Percentiles rank a stretch among this genome's conserved stretches.
Evolutionary conservation across 2,329 filamentous ascomycete species (phyloP).

Genomic region (Berkeleyomyces rouxiae): DNA sequence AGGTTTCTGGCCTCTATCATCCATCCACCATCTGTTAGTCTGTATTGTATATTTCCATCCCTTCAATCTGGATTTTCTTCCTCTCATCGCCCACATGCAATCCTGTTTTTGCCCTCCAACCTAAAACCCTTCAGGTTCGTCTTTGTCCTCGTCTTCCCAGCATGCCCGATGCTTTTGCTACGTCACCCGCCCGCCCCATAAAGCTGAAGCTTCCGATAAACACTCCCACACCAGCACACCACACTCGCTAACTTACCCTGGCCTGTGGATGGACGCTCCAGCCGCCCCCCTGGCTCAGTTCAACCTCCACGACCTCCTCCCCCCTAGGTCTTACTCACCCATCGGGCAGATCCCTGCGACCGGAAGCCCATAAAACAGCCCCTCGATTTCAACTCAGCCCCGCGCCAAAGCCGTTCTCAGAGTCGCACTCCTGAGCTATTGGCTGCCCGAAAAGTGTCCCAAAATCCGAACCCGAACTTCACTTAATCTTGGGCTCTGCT

Average conservation of each 20-base stretch:
- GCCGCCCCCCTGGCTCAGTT: neutral
- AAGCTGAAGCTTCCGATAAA: neutral
- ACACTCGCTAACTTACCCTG: slow-evolving; percentile 3
- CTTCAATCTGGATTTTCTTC: neutral
- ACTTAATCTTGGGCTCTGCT: slow-evolving; percentile 7
- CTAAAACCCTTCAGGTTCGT: neutral
- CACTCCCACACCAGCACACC: neutral
- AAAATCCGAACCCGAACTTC: neutral
- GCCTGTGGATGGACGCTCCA: neutral
- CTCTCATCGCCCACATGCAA: neutral
- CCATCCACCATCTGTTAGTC: neutral
- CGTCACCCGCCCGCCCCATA: neutral
- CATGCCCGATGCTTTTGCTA: neutral
- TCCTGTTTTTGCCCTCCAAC: neutral
- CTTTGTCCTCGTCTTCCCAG: neutral
- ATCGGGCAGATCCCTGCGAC: neutral
- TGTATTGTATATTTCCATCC: neutral
- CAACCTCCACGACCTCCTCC: neutral
- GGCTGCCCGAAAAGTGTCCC: neutral
- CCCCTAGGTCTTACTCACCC: neutral
- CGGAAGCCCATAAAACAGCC: slow-evolving; percentile 11
- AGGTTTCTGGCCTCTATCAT: too few relatives aligned
- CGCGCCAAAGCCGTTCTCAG: slow-evolving; percentile 10
- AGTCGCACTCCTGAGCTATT: slow-evolving; percentile 1
- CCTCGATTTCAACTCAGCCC: slow-evolving; percentile 14